Conservation (phyloP, 2,329 filamentous ascomycete species). For the Botrytis paeoniae region DNA sequence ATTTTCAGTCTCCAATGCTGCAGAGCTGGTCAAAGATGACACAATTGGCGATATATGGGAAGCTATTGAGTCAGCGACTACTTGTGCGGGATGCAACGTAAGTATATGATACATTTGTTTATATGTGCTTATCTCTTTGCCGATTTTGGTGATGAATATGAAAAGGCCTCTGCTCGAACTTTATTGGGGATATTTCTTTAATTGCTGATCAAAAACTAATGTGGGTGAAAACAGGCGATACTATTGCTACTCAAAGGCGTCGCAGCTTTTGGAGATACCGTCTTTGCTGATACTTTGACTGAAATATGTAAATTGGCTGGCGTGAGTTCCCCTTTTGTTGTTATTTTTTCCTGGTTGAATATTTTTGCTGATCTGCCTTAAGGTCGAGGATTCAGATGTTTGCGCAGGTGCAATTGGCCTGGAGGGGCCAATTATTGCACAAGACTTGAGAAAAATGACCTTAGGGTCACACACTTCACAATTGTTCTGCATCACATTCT, state of each 20-base stretch:
- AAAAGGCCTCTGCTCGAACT: not conserved
- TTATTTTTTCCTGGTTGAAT: not conserved
- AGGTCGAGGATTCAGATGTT: constrained; percentile 37
- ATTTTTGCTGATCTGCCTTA: not conserved
- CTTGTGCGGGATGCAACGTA: constrained; percentile 20
- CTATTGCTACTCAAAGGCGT: constrained; percentile 45
- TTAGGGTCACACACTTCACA: constrained; percentile 50
- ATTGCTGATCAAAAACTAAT: not conserved
- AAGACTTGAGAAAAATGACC: constrained; percentile 47
- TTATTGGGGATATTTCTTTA: not conserved
- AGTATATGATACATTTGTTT: not conserved
- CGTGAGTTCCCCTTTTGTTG: constrained; percentile 24
- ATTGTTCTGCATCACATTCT: constrained; percentile 51
- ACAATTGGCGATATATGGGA: constrained; percentile 11
- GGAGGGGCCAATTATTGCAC: constrained; percentile 54
- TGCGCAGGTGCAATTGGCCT: constrained; percentile 47
- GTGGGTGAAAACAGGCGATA: constrained; percentile 28
- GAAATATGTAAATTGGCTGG: constrained; percentile 37
- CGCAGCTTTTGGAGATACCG: constrained; percentile 43
- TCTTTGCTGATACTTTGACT: constrained; percentile 42
- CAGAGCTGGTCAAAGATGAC: constrained; percentile 16
- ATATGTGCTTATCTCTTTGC: not conserved
- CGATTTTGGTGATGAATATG: not conserved
- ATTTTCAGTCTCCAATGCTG: not conserved
- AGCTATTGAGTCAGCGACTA: constrained; percentile 15